Evolutionary conservation across 2,329 filamentous ascomycete genomes (phyloP).

Genomic region (Fusarium sp.): DNA sequence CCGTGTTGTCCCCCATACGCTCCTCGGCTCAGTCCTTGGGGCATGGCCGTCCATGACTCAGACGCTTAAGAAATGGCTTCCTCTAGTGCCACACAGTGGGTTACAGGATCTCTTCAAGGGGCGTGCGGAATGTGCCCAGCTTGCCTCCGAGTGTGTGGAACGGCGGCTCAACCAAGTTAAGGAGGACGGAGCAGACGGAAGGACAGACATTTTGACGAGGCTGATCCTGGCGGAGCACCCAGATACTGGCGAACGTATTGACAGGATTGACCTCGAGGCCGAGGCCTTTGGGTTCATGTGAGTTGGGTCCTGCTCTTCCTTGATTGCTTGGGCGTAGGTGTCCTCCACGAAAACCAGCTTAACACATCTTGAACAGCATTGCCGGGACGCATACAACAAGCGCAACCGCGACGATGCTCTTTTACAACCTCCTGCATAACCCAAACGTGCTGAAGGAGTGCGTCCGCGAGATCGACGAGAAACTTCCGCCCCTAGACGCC

Average conservation of each 20-base stretch:
- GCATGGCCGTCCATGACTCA: constrained; percentile 21
- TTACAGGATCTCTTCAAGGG: constrained; percentile 20
- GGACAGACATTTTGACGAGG: constrained; percentile 22
- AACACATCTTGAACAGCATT: constrained; percentile 4
- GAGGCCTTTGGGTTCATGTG: constrained; percentile 29
- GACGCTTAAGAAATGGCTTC: constrained; percentile 4
- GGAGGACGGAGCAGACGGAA: constrained; percentile 1
- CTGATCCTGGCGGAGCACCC: constrained; percentile 20
- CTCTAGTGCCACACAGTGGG: constrained; percentile 6
- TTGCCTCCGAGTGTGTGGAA: constrained; percentile 20
- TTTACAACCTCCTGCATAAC: constrained; percentile 21
- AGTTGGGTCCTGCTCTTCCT: background rate
- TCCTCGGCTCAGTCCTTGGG: constrained; percentile 4
- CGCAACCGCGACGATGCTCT: constrained; percentile 18
- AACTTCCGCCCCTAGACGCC: background rate
- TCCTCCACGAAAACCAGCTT: background rate
- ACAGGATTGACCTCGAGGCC: constrained; percentile 15
- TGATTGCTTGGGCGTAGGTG: background rate
- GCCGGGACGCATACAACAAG: constrained; percentile 28
- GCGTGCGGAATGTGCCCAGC: constrained; percentile 9
- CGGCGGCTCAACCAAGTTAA: background rate
- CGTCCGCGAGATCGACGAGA: constrained; percentile 18
- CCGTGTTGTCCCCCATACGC: background rate
- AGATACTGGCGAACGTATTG: constrained; percentile 16
- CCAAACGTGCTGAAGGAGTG: constrained; percentile 9